Evolutionary conservation across 2,329 filamentous ascomycete genomes (phyloP), one percentile per base, ranked within the genome.

Genomic region (Lachnellula occidentalis): DNA sequence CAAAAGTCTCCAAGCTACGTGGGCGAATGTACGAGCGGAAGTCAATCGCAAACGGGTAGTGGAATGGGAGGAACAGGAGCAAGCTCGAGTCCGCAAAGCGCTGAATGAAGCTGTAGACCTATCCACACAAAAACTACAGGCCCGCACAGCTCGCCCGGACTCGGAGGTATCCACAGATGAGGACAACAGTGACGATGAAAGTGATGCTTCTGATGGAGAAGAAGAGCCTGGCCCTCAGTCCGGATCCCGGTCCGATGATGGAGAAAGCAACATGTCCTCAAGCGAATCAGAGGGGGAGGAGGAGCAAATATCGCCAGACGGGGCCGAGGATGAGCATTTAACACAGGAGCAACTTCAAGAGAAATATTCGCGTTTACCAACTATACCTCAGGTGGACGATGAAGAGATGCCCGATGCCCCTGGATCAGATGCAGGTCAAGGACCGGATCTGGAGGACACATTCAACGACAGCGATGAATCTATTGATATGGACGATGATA

Each of bases 61-160:
- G 39, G 79, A 82, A 60, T 87, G 82, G 83, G 80, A 87, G 61
- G 81, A 78, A 2, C 80, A 83, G 58, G 83, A 86, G 65, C 80
- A 86, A 63, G 78, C 74, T 66, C 79, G 80, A 61, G 80, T 81
- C 67, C 85, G 79, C 72, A 85, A 82, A 66, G 89, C 84, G 48
- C 78, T 88, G 65, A 89, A 86, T 64, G 83, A 86, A 72, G 88
- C 83, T 63, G 85, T 88, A 64, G 87, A 85, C 58, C 77, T 85
- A 54, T 88, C 85, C 0, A 86, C 87, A 58, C 80, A 82, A 62
- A 83, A 87, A 64, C 73, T 88, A 1, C 81, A 86, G 60, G 82
- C 83, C 15, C 77, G 83, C n/a, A 76, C 74, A 53, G 71, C 74
- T 2, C 77, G 76, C 17, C 59, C 59, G 50, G 82, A 81, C 55